Percentiles rank a stretch among this genome's conserved stretches.
Evolutionary conservation across 2,329 filamentous ascomycete species (phyloP).

Genomic region (Colletotrichum paranaense): DNA sequence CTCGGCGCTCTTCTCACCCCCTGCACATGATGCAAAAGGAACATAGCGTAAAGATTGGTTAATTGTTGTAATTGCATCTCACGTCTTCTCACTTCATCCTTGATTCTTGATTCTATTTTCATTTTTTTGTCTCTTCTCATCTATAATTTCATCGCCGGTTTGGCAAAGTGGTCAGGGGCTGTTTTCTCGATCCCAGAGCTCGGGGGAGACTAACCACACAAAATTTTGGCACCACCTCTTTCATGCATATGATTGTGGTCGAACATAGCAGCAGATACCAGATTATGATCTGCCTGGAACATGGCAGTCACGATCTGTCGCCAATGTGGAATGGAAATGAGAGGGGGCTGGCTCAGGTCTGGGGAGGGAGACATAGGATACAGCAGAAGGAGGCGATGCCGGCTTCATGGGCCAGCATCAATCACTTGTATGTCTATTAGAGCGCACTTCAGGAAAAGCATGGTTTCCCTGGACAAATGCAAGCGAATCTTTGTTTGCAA

Average conservation of each 20-base stretch:
- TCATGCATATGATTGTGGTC: constrained; percentile 34
- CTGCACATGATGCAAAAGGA: constrained; percentile 17
- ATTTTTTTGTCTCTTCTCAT: constrained; percentile 31
- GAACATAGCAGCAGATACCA: constrained; percentile 35
- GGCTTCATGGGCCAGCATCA: constrained; percentile 20
- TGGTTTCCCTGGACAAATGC: constrained; percentile 31
- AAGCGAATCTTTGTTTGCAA: constrained; percentile 24
- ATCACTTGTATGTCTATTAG: constrained; percentile 32
- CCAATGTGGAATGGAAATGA: constrained; percentile 33
- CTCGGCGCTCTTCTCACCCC: neutral
- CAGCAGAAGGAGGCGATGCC: constrained; percentile 4
- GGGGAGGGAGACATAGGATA: constrained; percentile 1
- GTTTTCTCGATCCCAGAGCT: constrained; percentile 31
- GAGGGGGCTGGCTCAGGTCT: neutral
- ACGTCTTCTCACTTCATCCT: constrained; percentile 34
- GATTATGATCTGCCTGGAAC: constrained; percentile 32
- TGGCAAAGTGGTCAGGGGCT: constrained; percentile 28
- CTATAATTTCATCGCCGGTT: constrained; percentile 35
- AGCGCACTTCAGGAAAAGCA: constrained; percentile 31
- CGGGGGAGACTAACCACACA: constrained; percentile 28
- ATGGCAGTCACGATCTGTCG: constrained; percentile 28
- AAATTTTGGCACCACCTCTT: constrained; percentile 29
- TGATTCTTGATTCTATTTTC: constrained; percentile 36
- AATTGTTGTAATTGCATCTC: constrained; percentile 56
- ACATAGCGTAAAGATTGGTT: constrained; percentile 47